A percentile compares a stretch with the other conserved stretches of the same genome.
Conservation (phyloP, 1,284 basidiomycete genomes). For the Cerioporus squamosus region DNA sequence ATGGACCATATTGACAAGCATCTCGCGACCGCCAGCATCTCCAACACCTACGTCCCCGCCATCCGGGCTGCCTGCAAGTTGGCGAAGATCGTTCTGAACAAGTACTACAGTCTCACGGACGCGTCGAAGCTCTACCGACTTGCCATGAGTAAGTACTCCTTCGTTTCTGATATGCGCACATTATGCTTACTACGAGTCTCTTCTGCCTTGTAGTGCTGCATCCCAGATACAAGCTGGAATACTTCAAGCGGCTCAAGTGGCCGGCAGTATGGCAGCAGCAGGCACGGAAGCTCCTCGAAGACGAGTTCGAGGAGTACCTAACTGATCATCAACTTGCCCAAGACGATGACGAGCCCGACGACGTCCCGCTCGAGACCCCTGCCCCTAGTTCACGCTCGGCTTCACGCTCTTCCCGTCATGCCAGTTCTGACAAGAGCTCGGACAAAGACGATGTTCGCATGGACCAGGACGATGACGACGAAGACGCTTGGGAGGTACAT, state of each 20-base stretch:
- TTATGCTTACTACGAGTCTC: too few species aligned
- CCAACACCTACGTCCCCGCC: neutral
- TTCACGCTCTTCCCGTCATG: too few species aligned
- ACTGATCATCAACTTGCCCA: too few species aligned
- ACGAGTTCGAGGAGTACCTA: too few species aligned
- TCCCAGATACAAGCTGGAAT: conserved; percentile 7
- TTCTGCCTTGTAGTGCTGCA: conserved; percentile 25
- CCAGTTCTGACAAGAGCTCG: too few species aligned
- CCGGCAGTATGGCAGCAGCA: neutral
- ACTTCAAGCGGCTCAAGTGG: neutral
- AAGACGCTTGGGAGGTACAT: too few species aligned
- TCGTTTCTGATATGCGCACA: neutral
- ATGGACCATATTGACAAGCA: conserved; percentile 33
- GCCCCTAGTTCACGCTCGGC: too few species aligned
- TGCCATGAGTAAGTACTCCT: conserved; percentile 31
- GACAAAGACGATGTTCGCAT: too few species aligned
- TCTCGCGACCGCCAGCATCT: neutral
- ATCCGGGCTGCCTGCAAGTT: conserved; percentile 19
- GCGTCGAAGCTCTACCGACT: conserved; percentile 29
- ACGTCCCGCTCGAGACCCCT: too few species aligned
- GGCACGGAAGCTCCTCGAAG: neutral
- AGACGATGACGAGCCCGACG: too few species aligned
- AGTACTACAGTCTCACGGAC: conserved; percentile 35
- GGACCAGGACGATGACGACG: too few species aligned
- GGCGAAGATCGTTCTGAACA: conserved; percentile 33